Evolutionary conservation across 1,139 yeast genomes (phyloP), one percentile per base, ranked within the genome.

Genomic region (Saccharomyces hybrid): DNA sequence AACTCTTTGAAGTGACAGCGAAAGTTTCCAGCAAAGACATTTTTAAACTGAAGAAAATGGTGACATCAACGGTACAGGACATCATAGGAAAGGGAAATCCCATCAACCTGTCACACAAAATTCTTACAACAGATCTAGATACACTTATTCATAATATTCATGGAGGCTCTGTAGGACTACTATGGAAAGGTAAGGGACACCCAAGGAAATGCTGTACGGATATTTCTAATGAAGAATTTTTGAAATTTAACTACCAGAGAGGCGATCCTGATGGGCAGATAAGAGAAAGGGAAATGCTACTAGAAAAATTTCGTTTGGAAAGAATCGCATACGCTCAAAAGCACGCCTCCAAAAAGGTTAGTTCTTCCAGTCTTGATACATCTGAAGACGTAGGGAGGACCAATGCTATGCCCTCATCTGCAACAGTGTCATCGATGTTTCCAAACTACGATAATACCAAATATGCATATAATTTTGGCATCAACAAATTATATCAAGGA

Each of bases 31-130:
- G 70, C 29, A 71, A 75, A 2, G 84, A 86, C 63, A 73, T 85
- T 51, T 79, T 84, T 58, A 85, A 84, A 51, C 71, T 86, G 54
- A 82, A 84, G 44, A 82, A 80, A 63, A 87, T 77, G 28, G 88
- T 88, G 47, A 87, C 86, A 61, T 79, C 80, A 28, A 84, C 93
- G 0, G 88, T 88, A 49, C 88, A 85, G 63, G 95, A 88, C 63
- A 76, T 81, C 3, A 73, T 81, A 0, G 73, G 75, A 29, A 71
- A 68, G 52, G 65, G 67, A 8, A 65, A 70, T 46, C 67, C 75
- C 6, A 72, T 71, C 41, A 75, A 74, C 52, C 59, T 69, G 13
- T 72, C 80, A 2, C 70, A 73, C 25, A 82, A 78, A 52, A 75
- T 78, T n/a, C 75, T 81, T 54, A 80, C 84, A 0, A 64, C 75